Evolutionary conservation across 2,329 filamentous ascomycete species (phyloP).

Genomic region (Coniochaeta hoffmannii): DNA sequence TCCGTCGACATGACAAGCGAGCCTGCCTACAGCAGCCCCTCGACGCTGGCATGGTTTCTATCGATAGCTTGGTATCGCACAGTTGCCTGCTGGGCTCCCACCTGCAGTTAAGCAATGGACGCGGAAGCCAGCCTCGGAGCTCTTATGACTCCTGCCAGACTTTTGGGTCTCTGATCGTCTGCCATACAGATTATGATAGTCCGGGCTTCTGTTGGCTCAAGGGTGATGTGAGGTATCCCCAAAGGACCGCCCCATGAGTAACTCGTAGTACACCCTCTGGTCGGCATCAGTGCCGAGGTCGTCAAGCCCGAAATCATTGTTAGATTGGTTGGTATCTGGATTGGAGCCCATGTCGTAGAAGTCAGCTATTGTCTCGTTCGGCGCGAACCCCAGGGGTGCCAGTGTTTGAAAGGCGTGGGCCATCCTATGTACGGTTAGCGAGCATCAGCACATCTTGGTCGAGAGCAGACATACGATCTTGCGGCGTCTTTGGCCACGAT

Average conservation of each 20-base stretch:
- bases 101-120: too few species aligned
- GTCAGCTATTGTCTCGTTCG: conserved; percentile 27
- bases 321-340: conserved; percentile 20
- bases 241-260: conserved; percentile 24
- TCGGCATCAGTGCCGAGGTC: conserved; percentile 24
- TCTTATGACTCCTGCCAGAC: too few species aligned
- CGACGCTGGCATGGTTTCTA: too few species aligned
- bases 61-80: too few species aligned
- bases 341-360: conserved; percentile 28
- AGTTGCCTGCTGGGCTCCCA: too few species aligned
- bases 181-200: neutral
- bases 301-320: conserved; percentile 14
- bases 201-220: neutral
- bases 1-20: neutral
- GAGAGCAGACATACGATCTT: conserved; percentile 20
- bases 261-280: conserved; percentile 28
- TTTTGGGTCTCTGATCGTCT: neutral
- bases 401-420: conserved; percentile 26
- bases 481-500: conserved; percentile 27
- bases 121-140: too few species aligned
- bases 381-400: conserved; percentile 27
- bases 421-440: conserved; percentile 14
- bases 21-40: too few species aligned
- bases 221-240: neutral
- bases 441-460: conserved; percentile 2